Conservation (phyloP, 164 flowering plant species). For the Taxillus chinensis region DNA sequence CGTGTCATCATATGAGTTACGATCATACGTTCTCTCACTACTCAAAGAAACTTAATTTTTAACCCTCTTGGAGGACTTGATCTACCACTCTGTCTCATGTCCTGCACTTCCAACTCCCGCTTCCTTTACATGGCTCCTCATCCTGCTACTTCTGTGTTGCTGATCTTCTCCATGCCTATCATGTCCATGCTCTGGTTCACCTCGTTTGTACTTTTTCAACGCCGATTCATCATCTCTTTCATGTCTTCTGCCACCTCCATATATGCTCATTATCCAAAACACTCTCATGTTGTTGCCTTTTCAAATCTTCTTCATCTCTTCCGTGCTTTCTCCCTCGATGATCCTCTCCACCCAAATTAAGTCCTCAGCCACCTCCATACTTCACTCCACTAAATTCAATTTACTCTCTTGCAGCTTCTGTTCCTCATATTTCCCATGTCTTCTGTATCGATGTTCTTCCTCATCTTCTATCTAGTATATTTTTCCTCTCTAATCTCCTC, state of each 20-base stretch:
- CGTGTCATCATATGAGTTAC: constrained; percentile 18
- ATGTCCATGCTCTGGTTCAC: constrained; percentile 10
- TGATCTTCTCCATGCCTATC: constrained; percentile 4
- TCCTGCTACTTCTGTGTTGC: constrained; percentile 4
- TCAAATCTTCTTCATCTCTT: neutral
- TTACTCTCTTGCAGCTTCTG: neutral
- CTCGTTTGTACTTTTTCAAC: constrained; percentile 1
- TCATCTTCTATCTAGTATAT: neutral
- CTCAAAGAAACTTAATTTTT: constrained; percentile 34
- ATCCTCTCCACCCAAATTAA: neutral
- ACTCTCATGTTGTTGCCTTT: neutral
- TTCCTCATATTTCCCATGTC: neutral
- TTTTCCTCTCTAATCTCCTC: neutral
- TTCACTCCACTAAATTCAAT: too few species aligned
- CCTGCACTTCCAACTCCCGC: constrained; percentile 1
- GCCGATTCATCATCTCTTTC: too few species aligned
- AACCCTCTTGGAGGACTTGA: constrained; percentile 31
- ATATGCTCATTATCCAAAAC: too few species aligned
- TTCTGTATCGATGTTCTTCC: neutral
- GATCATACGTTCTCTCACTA: constrained; percentile 21
- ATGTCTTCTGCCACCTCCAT: too few species aligned
- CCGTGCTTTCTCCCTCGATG: too few species aligned
- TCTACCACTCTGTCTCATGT: constrained; percentile 10
- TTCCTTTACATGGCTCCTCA: constrained; percentile 10
- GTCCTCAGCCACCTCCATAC: neutral